Evolutionary conservation across 31 red algal species (phyloP), one percentile per base, ranked within the genome.

Genomic region (Asparagopsis taxiformis): DNA sequence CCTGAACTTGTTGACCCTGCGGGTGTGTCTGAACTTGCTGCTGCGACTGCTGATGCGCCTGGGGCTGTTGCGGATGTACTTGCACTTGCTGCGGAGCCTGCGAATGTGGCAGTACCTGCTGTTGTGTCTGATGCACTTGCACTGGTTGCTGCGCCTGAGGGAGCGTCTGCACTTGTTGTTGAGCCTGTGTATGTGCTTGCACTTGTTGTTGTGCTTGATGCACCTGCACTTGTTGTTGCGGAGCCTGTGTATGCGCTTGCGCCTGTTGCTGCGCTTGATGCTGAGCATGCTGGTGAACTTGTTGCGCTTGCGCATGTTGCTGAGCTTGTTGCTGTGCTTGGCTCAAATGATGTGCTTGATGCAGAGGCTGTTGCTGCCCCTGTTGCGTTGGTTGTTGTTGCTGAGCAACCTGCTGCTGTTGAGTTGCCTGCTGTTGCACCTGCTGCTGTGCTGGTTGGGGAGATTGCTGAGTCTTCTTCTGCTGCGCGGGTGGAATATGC

Each of bases 321-420:
- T n/a, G n/a, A n/a, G n/a, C n/a, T n/a, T n/a, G n/a, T n/a, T n/a
- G n/a, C n/a, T n/a, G n/a, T n/a, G n/a, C n/a, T n/a, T n/a, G n/a
- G n/a, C n/a, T n/a, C n/a, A n/a, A n/a, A n/a, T n/a, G 46, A 17
- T 17, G 10, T 50, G 46, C 17, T 50, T 17, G 17, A 10, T 50
- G 10, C n/a, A n/a, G n/a, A n/a, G n/a, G n/a, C n/a, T n/a, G n/a
- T n/a, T n/a, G n/a, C n/a, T n/a, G n/a, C n/a, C n/a, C n/a, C n/a
- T n/a, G n/a, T n/a, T n/a, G n/a, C n/a, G n/a, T n/a, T n/a, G n/a
- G 73, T 36, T 2, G 56, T 51, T 41, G 34, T 32, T 77, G 68
- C 23, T 71, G 68, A 34, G 28, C 48, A 33, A 1, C 51, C 1
- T 43, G 71, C 31, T 36, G 32, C 34, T 75, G 55, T 17, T 29